Evolutionary conservation across 2,329 filamentous ascomycete species (phyloP).

Genomic region (Diaporthe citriasiana): DNA sequence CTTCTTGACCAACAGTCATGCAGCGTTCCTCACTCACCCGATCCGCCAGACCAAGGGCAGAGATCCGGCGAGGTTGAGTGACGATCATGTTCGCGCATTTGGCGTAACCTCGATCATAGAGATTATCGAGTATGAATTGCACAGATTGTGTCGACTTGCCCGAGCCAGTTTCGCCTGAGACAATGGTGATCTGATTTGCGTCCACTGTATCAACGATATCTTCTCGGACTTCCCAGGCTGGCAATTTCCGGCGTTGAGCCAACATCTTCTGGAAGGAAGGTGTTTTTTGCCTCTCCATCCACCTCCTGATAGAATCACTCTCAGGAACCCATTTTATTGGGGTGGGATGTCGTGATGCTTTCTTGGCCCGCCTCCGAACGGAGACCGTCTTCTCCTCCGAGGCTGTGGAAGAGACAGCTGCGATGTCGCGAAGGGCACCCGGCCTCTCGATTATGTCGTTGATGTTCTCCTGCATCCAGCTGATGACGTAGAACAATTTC

Average conservation of each 20-base stretch:
- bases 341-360: conserved; percentile 63
- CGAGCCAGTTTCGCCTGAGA: conserved; percentile 96
- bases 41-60: conserved; percentile 92
- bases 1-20: conserved; percentile 83
- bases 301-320: conserved; percentile 73
- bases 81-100: conserved; percentile 90
- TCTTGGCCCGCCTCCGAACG: conserved; percentile 50
- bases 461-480: conserved; percentile 91
- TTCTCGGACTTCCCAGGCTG: conserved; percentile 88
- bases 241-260: conserved; percentile 78
- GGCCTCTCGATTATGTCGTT: conserved; percentile 87
- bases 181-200: conserved; percentile 90
- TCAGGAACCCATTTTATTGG: conserved; percentile 76
- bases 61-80: conserved; percentile 95
- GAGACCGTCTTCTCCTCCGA: conserved; percentile 63
- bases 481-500: conserved; percentile 87
- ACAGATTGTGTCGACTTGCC: conserved; percentile 98
- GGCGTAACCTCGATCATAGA: conserved; percentile 83
- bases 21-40: conserved; percentile 94
- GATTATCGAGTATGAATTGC: conserved; percentile 93
- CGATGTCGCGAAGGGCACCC: conserved; percentile 86
- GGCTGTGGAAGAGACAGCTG: conserved; percentile 79
- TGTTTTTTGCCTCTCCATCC: conserved; percentile 76
- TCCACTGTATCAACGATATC: conserved; percentile 82
- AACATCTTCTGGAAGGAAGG: conserved; percentile 82